A percentile compares a stretch with the other conserved stretches of the same genome.
phyloP scores from a whole-genome alignment of 257 asterid genomes.

The Gardenia jasminoides region DNA sequence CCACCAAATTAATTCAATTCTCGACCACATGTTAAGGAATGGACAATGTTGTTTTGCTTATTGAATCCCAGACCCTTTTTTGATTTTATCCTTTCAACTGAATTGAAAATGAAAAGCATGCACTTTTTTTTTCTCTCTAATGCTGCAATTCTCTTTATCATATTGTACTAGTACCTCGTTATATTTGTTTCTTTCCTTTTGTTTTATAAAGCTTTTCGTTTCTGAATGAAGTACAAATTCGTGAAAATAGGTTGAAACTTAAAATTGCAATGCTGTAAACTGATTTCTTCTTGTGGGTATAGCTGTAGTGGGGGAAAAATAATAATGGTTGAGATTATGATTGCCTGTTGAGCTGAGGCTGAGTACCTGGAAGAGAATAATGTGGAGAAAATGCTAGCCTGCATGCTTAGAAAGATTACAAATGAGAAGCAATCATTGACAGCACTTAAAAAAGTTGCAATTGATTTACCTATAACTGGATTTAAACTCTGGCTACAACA shows the following conservation, averaged over 20 bases:
- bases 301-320: not conserved
- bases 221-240: not conserved
- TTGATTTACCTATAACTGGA: not conserved
- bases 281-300: not conserved
- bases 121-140: too few relatives aligned
- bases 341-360: not conserved
- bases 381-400: not conserved
- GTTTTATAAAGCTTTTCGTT: not conserved
- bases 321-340: constrained; percentile 1
- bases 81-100: too few relatives aligned
- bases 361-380: not conserved
- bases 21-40: too few relatives aligned
- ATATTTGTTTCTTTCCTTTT: not conserved
- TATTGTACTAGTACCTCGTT: too few relatives aligned
- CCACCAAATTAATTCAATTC: too few relatives aligned
- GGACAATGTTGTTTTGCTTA: too few relatives aligned
- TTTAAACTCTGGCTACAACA: not conserved
- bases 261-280: not conserved
- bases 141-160: too few relatives aligned
- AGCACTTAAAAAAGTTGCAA: constrained; percentile 13
- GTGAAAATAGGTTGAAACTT: not conserved
- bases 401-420: constrained; percentile 23
- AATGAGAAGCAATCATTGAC: constrained; percentile 16
- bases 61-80: too few relatives aligned
- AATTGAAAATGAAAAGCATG: too few relatives aligned